A percentile compares a stretch with the other conserved stretches of the same genome.
Evolutionary conservation across 2,329 filamentous ascomycete genomes (phyloP).

Genomic region (Fusarium sp.): DNA sequence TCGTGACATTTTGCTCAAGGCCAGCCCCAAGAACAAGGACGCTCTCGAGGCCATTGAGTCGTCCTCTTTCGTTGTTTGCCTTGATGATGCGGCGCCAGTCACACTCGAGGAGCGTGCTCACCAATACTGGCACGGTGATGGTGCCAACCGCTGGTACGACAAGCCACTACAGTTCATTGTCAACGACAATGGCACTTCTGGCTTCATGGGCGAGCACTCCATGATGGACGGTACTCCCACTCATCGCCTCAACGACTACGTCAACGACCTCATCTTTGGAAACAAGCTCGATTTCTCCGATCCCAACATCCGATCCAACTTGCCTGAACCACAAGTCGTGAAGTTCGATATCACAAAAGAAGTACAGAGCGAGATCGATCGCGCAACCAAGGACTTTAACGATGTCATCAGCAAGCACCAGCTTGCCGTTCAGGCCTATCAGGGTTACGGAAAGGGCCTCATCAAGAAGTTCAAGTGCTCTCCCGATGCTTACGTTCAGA

Average conservation of each 20-base stretch:
- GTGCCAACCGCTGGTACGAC: constrained; percentile 95
- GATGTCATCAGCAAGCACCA: constrained; percentile 88
- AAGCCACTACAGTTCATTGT: constrained; percentile 98
- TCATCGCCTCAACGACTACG: constrained; percentile 94
- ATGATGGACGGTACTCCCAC: constrained; percentile 99
- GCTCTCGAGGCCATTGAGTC: constrained; percentile 86
- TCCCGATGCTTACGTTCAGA: constrained; percentile 96
- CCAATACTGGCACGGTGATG: constrained; percentile 98
- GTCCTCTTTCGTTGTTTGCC: constrained; percentile 88
- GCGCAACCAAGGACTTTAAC: constrained; percentile 81
- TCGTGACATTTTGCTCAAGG: constrained; percentile 77
- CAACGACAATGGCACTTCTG: constrained; percentile 97
- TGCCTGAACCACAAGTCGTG: constrained; percentile 82
- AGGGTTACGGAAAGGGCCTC: constrained; percentile 96
- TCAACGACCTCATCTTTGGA: constrained; percentile 90
- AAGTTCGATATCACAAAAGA: constrained; percentile 81
- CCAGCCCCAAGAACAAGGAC: constrained; percentile 81
- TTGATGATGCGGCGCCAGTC: constrained; percentile 90
- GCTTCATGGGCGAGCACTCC: constrained; percentile 98
- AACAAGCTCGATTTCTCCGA: constrained; percentile 93
- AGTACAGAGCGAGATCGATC: constrained; percentile 80
- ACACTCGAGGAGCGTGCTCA: constrained; percentile 95
- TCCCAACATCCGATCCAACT: constrained; percentile 78
- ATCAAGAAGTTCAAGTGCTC: constrained; percentile 99
- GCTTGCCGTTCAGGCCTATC: constrained; percentile 92